These are phyloP conservation scores for Eutypella sp. DNA, from an alignment of 2,329 filamentous ascomycete species.

Conservation along the genomic window DNA sequence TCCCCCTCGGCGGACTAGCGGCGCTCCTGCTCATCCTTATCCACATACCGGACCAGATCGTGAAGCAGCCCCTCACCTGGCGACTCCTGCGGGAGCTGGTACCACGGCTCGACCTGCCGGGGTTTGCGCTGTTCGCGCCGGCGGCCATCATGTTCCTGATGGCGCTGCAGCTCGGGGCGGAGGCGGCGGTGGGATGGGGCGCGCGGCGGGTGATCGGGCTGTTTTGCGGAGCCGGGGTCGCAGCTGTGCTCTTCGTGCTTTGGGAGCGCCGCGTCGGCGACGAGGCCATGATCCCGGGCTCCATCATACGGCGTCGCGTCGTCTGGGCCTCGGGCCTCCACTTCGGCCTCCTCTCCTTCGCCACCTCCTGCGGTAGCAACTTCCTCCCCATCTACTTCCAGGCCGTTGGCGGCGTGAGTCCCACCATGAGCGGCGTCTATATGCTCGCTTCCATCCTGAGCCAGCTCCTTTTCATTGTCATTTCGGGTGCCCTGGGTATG, in stretches of 20 bases:
- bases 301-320: constrained; percentile 37
- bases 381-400: constrained; percentile 29
- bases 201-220: constrained; percentile 34
- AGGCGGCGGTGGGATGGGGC: constrained; percentile 24
- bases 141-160: constrained; percentile 37
- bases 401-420: constrained; percentile 23
- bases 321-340: constrained; percentile 38
- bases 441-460: constrained; percentile 25
- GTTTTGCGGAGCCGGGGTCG: constrained; percentile 31
- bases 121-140: constrained; percentile 39
- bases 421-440: constrained; percentile 27
- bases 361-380: constrained; percentile 12
- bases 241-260: constrained; percentile 28
- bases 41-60: constrained; percentile 31
- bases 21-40: constrained; percentile 27
- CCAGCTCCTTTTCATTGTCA: constrained; percentile 54
- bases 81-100: constrained; percentile 22
- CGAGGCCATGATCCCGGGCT: constrained; percentile 44
- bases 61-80: constrained; percentile 23
- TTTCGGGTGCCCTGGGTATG: constrained; percentile 27
- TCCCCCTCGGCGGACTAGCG: constrained; percentile 36
- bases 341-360: constrained; percentile 16
- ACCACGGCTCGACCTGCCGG: constrained; percentile 34
- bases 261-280: constrained; percentile 41
- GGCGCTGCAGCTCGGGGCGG: constrained; percentile 35